phyloP scores from a whole-genome alignment of 805 yeast species.

The Cyberlindnera maclurae region DNA sequence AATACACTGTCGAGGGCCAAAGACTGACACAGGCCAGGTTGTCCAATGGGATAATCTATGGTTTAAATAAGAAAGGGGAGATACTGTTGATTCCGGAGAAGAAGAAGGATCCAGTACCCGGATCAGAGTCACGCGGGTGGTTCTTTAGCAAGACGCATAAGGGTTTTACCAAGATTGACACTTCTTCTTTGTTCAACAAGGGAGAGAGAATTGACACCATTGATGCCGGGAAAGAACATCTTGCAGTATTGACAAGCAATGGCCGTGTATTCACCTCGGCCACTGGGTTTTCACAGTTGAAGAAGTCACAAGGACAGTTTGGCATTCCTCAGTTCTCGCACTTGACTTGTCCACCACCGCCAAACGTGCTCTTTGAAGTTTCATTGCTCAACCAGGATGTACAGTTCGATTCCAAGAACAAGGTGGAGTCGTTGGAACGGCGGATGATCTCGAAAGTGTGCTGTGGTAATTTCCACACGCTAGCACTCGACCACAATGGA shows the following conservation, averaged over 20 bases:
- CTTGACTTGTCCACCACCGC: constrained; percentile 45
- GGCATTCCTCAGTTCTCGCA: constrained; percentile 75
- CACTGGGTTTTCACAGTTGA: constrained; percentile 37
- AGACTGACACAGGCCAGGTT: constrained; percentile 36
- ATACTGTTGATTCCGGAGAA: constrained; percentile 29
- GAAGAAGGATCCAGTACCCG: constrained; percentile 8
- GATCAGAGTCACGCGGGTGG: constrained; percentile 12
- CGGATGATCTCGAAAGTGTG: constrained; percentile 55
- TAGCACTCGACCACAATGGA: constrained; percentile 64
- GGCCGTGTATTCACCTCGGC: constrained; percentile 28
- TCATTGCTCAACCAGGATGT: constrained; percentile 38
- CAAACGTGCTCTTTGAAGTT: constrained; percentile 46
- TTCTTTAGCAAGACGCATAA: constrained; percentile 4
- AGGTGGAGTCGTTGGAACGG: constrained; percentile 19
- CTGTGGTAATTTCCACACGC: constrained; percentile 65
- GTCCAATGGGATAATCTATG: constrained; percentile 50
- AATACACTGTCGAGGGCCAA: constrained; percentile 39
- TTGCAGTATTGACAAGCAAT: constrained; percentile 29
- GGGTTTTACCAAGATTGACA: constrained; percentile 8
- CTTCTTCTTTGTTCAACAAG: constrained; percentile 11
- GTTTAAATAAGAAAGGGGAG: constrained; percentile 31
- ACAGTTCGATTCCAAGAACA: constrained; percentile 19
- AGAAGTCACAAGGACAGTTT: constrained; percentile 64
- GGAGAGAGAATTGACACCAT: constrained; percentile 47
- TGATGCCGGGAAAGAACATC: constrained; percentile 58